Evolutionary conservation across 805 yeast genomes (phyloP), one percentile per base, ranked within the genome.

Genomic region (Candida stauntonica): DNA sequence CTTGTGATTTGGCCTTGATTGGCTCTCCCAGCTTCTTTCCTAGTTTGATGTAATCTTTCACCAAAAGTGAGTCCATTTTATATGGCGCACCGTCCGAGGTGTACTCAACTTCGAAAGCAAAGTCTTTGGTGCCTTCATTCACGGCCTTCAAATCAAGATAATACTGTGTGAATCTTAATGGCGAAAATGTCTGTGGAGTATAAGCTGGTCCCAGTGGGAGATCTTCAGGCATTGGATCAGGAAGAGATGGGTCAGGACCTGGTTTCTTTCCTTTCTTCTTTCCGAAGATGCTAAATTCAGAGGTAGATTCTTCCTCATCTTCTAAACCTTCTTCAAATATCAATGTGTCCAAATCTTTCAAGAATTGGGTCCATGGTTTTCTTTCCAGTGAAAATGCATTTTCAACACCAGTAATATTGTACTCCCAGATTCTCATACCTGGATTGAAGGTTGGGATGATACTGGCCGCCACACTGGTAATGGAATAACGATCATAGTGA

Each of bases 361-460:
- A 79, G 51, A 83, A 81, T 4, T 49, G 54, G 36, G 64, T 69
- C 93, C 93, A 84, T 6, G 82, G 70, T 42, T 66, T 66, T 8
- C 26, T 19, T 4, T 41, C 47, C 47, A 62, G 31, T 4, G 41
- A 15, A 8, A 38, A 9, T 11, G 34, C 28, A n/a, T 43, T 39
- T 16, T 46, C 58, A 5, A 83, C 54, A 1, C 69, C 81, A 0
- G 86, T 72, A 26, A 75, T 73, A 53, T 86, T 86, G 58, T 86
- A 86, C 57, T 86, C 95, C 93, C 94, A 86, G 2, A 86, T 78
- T 46, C 95, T 68, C 44, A 86, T 54, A 5, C 88, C 86, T 5
- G 96, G 88, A 48, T 84, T 85, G 62, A 80, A 87, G 0, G 94
- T 86, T 3, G 96, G 95, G 12, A 87, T 75, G 12, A 86, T 77